These are phyloP conservation scores for Ogataea corticis DNA, from an alignment of 805 yeast species.

Conservation along the genomic window DNA sequence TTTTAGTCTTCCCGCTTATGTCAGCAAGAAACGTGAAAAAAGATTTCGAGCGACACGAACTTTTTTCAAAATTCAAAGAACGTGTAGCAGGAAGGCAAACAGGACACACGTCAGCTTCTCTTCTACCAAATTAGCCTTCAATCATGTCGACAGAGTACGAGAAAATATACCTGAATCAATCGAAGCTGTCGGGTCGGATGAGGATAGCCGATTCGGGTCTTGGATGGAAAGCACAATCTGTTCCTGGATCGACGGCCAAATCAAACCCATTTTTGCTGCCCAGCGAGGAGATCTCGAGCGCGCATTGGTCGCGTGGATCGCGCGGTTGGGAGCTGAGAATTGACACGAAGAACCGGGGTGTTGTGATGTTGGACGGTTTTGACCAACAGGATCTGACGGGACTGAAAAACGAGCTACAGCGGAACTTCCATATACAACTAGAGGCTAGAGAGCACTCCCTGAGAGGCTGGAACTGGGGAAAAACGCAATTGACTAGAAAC, in stretches of 20 bases:
- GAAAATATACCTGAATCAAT: constrained; percentile 84
- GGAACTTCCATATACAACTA: constrained; percentile 68
- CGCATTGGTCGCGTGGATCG: constrained; percentile 91
- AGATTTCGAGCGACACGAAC: constrained; percentile 11
- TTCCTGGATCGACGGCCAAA: constrained; percentile 47
- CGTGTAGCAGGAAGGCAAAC: neutral
- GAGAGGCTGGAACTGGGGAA: constrained; percentile 99
- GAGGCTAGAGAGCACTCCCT: constrained; percentile 89
- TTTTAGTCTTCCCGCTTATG: neutral
- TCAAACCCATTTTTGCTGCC: constrained; percentile 84
- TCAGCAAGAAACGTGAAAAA: constrained; percentile 1
- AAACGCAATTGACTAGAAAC: constrained; percentile 85
- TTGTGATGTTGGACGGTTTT: constrained; percentile 87
- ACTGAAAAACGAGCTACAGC: constrained; percentile 79
- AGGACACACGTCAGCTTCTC: neutral
- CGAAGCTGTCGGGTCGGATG: constrained; percentile 80
- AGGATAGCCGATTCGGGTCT: constrained; percentile 96
- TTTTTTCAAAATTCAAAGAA: constrained; percentile 7
- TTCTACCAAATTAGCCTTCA: neutral
- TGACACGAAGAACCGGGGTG: constrained; percentile 86
- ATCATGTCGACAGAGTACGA: constrained; percentile 67
- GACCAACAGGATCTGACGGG: constrained; percentile 79
- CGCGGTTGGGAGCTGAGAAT: constrained; percentile 88
- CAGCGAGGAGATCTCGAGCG: constrained; percentile 76
- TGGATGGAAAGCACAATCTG: constrained; percentile 76